Base-by-base conservation (phyloP, 2,329 filamentous ascomycete genomes). In the Nannizzia gypsea region DNA sequence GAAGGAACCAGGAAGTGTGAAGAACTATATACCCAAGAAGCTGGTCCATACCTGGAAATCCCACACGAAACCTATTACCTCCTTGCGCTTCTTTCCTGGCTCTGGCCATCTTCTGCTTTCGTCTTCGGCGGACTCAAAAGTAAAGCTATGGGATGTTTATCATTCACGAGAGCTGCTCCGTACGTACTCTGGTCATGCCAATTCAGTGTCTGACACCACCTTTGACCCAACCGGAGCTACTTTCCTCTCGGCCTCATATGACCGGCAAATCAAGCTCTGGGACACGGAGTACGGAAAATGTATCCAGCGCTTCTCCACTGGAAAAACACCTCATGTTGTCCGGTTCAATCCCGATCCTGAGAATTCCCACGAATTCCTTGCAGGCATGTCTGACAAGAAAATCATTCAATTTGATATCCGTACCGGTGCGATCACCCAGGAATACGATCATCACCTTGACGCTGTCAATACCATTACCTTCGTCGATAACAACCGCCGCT, bases 321-420 rank as follows among this genome's bases (percentile, higher is more conserved):
- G 92, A 69, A 95, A 95, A 77, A 97, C 90, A 13, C 92, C 93
- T 3, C 93, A 99, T 70, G 91, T 96, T 58, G 80, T 99, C 66
- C 86, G 89, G 66, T 97, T 97, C 80, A 95, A 97, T 74, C 91
- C 92, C 0, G 83, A 85, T 56, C 77, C 81, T 0, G 85, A 88
- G 59, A 84, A 87, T 65, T 83, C 86, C 6, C 87, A 93, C 71
- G 92, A 97, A 73, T 99, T 99, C 74, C 76, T 99, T 60, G 91
- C 90, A 1, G 93, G 93, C 68, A 95, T 97, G 89, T 93, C 89
- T 40, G 92, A 99, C 74, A 99, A 99, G 80, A 96, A 96, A 79
- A 99, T 99, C 66, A 82, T 99, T 46, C 93, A 99, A 71, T 99
- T 95, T 74, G 93, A 99, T 73, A 91, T 86, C 1, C 83, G 95